Evolutionary conservation across 2,329 filamentous ascomycete genomes (phyloP), one percentile per base, ranked within the genome.

Genomic region (Xylariales sp.): DNA sequence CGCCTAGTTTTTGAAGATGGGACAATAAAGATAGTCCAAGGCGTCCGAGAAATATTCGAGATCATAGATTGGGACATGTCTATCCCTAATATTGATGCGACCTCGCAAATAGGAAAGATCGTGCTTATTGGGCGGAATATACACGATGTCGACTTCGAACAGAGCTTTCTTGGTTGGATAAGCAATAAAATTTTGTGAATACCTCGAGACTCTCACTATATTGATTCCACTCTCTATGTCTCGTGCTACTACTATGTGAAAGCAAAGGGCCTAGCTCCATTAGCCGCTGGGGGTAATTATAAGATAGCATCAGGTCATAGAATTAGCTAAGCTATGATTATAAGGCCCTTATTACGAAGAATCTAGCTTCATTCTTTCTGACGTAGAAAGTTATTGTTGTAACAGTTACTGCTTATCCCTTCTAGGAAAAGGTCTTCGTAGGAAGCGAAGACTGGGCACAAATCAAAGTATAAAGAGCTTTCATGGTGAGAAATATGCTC

Each of bases 11-110:
- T 95, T 18, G 76, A 81, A 0, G 84, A 90, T 62, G 93, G 93
- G 0, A 82, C 83, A 0, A 82, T 89, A 50, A 92, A 93, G 77
- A 88, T 98, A 70, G 85, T 98, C 7, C 96, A 99, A 79, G 96
- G 94, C 1, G 96, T 99, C 0, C 84, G 95, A 61, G 95, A 97
- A 74, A 87, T 98, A 16, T 99, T 98, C 78, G 96, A 99, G 75
- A 91, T 98, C 30, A 87, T 93, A 30, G 93, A 97, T 72, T 82
- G 78, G 9, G 78, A 76, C 61, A 72, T 68, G 62, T 68, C 66
- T 30, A 69, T 54, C 23, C 45, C 60, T 5, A 68, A 76, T 16
- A 70, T 72, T 9, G 74, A 69, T 50, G 64, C 65, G 12, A 68
- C 76, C 30, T 39, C 56, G 10, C 71, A 72, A 32, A 72, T 78